Evolutionary conservation across 371 early-diverging fungal species (phyloP).

Genomic region (Conidiobolus incongruus): DNA sequence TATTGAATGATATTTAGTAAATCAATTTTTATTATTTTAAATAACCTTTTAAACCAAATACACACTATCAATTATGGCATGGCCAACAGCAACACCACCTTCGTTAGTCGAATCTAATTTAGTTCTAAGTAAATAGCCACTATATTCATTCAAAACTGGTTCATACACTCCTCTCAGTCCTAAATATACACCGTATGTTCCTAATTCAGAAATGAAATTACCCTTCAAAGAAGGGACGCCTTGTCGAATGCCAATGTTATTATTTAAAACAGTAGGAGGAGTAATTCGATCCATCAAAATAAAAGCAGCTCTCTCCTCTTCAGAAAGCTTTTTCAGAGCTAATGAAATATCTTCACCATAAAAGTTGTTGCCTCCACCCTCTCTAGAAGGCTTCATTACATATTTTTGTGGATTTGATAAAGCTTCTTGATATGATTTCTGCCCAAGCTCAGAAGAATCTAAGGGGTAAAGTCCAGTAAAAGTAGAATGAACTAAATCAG

Average conservation of each 20-base stretch:
- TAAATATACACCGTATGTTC: constrained; percentile 78
- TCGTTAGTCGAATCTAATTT: constrained; percentile 66
- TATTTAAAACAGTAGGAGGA: constrained; percentile 33
- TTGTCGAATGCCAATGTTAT: constrained; percentile 55
- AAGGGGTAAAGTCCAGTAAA: constrained; percentile 84
- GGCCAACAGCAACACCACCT: constrained; percentile 96
- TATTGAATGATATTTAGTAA: too few relatives aligned
- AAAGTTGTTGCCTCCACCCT: constrained; percentile 91
- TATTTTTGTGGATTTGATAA: constrained; percentile 30
- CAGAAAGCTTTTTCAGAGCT: constrained; percentile 21
- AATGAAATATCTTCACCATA: constrained; percentile 68
- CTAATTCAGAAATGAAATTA: constrained; percentile 76
- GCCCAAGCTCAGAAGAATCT: constrained; percentile 40
- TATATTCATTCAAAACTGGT: constrained; percentile 39
- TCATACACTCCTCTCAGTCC: constrained; percentile 16
- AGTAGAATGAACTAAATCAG: constrained; percentile 30
- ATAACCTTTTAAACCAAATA: constrained; percentile 29
- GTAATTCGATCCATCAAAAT: constrained; percentile 82
- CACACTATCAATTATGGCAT: constrained; percentile 85
- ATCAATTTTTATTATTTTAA: too few relatives aligned
- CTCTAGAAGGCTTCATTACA: constrained; percentile 92
- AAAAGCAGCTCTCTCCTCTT: constrained; percentile 35
- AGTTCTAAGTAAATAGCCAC: constrained; percentile 83
- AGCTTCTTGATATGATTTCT: constrained; percentile 39
- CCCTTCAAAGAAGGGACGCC: constrained; percentile 37